Conservation (phyloP, 306 rosid species). For the Gynostemma pentaphyllum region DNA sequence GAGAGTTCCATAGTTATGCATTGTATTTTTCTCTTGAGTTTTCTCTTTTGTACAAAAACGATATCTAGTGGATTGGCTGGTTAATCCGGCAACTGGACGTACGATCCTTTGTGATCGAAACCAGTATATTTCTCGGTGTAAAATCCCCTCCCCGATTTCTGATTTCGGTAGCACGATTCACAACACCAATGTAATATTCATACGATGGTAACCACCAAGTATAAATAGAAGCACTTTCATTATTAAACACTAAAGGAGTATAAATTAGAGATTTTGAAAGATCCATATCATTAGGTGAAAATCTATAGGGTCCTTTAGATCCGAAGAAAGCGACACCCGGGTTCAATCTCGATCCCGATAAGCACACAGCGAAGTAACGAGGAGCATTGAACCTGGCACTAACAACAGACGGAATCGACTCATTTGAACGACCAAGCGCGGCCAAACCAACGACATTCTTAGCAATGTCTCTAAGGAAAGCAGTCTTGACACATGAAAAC, state of each 20-base stretch:
- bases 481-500: conserved; percentile 21
- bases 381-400: conserved; percentile 12
- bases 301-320: conserved; percentile 16
- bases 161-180: no score
- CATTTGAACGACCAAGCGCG: conserved; percentile 25
- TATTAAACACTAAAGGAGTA: conserved; percentile 28
- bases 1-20: no score
- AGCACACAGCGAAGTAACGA: conserved; percentile 26
- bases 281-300: conserved; percentile 25
- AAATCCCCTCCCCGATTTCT: no score
- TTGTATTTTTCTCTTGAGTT: no score
- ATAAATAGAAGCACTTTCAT: conserved; percentile 19
- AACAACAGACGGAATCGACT: conserved; percentile 29
- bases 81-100: no score
- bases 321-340: conserved; percentile 28
- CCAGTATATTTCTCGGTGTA: no score
- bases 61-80: no score
- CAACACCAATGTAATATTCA: conserved; percentile 35
- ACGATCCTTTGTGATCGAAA: no score
- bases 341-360: conserved; percentile 8
- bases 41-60: no score
- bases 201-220: conserved; percentile 25
- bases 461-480: conserved; percentile 27
- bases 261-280: conserved; percentile 29
- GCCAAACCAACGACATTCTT: conserved; percentile 17